These are phyloP conservation scores for Fragaria ananassa DNA, from an alignment of 306 rosid genomes.

Conservation along the genomic window DNA sequence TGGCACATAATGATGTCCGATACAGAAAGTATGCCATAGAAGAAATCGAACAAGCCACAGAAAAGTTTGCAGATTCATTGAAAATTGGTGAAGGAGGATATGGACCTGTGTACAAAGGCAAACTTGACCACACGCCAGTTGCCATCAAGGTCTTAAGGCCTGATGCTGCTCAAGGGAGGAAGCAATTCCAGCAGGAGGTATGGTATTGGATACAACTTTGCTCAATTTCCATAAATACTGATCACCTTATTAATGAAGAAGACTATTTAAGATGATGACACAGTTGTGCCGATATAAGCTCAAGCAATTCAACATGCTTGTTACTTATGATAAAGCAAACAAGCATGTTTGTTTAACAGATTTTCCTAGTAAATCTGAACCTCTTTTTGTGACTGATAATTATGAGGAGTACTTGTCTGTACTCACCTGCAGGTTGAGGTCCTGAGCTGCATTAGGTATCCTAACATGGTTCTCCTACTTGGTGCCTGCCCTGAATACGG, in stretches of 20 bases:
- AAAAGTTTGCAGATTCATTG: slow-evolving; percentile 40
- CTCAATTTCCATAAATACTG: background rate
- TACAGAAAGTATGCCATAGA: slow-evolving; percentile 74
- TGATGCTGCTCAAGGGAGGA: slow-evolving; percentile 85
- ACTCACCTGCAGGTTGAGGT: slow-evolving; percentile 64
- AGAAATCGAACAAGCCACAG: slow-evolving; percentile 78
- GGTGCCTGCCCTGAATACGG: slow-evolving; percentile 96
- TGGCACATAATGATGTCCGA: slow-evolving; percentile 52
- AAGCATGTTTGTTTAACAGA: background rate
- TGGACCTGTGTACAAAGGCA: slow-evolving; percentile 87
- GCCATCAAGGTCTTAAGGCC: slow-evolving; percentile 91
- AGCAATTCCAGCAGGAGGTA: slow-evolving; percentile 94
- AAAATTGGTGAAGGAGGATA: slow-evolving; percentile 98
- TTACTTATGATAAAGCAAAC: background rate
- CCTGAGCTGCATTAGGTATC: slow-evolving; percentile 79
- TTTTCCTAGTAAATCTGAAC: background rate
- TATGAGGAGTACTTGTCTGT: background rate
- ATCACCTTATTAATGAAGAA: background rate
- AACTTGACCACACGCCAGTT: slow-evolving; percentile 84
- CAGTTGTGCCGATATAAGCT: background rate
- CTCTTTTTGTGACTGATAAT: background rate
- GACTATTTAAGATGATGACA: background rate
- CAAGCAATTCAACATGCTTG: background rate
- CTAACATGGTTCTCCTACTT: slow-evolving; percentile 94
- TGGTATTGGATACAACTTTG: background rate